Percentiles rank a stretch among this genome's conserved stretches.
phyloP scores from a whole-genome alignment of 1,139 yeast genomes.

The Debaryomyces fabryi region DNA sequence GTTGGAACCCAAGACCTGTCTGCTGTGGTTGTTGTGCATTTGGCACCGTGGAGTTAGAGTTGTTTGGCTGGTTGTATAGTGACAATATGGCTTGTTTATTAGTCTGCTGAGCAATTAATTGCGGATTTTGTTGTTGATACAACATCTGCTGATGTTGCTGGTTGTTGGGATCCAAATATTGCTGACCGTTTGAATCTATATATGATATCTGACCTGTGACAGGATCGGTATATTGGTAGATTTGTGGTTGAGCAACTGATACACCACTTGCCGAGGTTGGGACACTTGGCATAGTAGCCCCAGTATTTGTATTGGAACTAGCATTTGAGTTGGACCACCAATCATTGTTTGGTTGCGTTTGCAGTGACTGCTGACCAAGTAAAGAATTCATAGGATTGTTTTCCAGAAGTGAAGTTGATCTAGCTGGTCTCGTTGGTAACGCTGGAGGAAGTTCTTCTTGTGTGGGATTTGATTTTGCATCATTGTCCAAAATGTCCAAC shows the following conservation, averaged over 20 bases:
- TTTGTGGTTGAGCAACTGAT: conserved; percentile 34
- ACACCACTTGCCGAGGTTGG: conserved; percentile 20
- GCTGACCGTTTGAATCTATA: conserved; percentile 61
- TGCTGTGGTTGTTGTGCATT: conserved; percentile 19
- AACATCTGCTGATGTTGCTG: conserved; percentile 56
- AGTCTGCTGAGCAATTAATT: conserved; percentile 46
- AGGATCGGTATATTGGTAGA: conserved; percentile 66
- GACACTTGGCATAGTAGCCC: conserved; percentile 18
- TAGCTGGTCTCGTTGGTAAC: conserved; percentile 49
- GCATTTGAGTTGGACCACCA: conserved; percentile 26
- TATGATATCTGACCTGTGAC: conserved; percentile 61
- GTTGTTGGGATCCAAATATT: conserved; percentile 57
- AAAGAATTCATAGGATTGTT: conserved; percentile 23
- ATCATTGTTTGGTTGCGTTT: conserved; percentile 22
- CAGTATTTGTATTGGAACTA: conserved; percentile 15
- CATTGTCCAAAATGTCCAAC: conserved; percentile 48
- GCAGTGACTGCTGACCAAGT: conserved; percentile 18
- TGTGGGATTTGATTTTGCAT: conserved; percentile 38
- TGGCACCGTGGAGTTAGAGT: conserved; percentile 31
- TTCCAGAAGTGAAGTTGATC: conserved; percentile 15
- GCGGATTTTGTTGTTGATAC: conserved; percentile 47
- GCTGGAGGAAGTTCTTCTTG: conserved; percentile 44
- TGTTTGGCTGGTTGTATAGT: conserved; percentile 41
- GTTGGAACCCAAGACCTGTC: conserved; percentile 20
- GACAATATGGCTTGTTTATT: conserved; percentile 46